A percentile compares a stretch with the other conserved stretches of the same genome.
These are phyloP conservation scores for Fusarium longipes DNA, from an alignment of 2,329 filamentous ascomycete species.

Conservation along the genomic window DNA sequence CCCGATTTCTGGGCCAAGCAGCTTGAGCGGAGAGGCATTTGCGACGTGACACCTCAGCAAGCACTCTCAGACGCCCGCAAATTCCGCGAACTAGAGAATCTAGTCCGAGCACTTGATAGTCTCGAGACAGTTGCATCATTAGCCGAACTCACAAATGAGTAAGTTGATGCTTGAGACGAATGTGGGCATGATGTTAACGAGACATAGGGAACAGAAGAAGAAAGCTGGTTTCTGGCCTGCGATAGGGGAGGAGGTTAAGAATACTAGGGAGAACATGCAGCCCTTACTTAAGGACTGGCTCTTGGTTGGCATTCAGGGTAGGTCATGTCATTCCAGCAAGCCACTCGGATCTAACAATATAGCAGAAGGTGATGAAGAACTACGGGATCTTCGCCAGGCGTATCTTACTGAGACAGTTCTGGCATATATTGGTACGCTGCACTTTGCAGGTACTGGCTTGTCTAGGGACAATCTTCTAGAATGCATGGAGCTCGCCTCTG, in stretches of 20 bases:
- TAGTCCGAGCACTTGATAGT: slow-evolving; percentile 73
- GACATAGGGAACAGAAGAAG: slow-evolving; percentile 47
- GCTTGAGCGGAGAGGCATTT: slow-evolving; percentile 52
- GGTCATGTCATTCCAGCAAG: slow-evolving; percentile 32
- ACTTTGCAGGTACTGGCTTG: slow-evolving; percentile 79
- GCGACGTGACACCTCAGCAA: slow-evolving; percentile 54
- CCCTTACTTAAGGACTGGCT: slow-evolving; percentile 76
- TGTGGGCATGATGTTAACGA: slow-evolving; percentile 44
- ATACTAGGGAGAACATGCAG: slow-evolving; percentile 66
- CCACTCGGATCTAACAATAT: slow-evolving; percentile 17
- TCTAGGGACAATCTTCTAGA: slow-evolving; percentile 82
- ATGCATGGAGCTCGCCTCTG: slow-evolving; percentile 85
- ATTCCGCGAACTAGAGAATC: slow-evolving; percentile 75
- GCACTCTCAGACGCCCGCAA: slow-evolving; percentile 67
- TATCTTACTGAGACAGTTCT: slow-evolving; percentile 90
- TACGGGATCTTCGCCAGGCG: slow-evolving; percentile 73
- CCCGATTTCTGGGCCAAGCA: slow-evolving; percentile 55
- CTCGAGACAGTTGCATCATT: slow-evolving; percentile 74
- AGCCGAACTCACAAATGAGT: slow-evolving; percentile 65
- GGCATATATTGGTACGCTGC: slow-evolving; percentile 83
- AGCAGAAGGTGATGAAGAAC: slow-evolving; percentile 68
- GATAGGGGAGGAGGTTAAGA: slow-evolving; percentile 65
- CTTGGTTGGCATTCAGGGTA: slow-evolving; percentile 65
- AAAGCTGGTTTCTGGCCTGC: slow-evolving; percentile 64
- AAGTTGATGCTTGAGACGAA: slow-evolving; percentile 46